Evolutionary conservation across 163 green algal species (phyloP).

Genomic region (Chlorella variabilis): DNA sequence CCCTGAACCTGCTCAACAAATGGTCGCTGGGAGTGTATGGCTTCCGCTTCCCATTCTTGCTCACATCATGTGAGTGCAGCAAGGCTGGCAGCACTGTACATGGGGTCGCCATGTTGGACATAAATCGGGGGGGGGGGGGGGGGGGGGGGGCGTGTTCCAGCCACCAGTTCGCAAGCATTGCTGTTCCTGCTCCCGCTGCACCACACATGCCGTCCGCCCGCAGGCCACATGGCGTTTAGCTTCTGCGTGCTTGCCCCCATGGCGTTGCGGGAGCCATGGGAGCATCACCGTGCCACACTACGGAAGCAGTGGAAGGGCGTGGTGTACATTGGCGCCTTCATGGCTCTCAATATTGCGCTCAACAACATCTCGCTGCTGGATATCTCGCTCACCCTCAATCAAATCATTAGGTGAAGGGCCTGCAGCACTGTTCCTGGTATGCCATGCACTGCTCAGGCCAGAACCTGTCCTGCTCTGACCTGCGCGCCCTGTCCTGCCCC

Average conservation of each 20-base stretch:
- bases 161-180: too few species aligned
- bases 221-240: constrained; percentile 59
- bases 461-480: too few species aligned
- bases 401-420: constrained; percentile 16
- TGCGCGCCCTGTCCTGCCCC: too few species aligned
- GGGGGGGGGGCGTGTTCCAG: too few species aligned
- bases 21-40: constrained; percentile 25
- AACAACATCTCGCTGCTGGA: constrained; percentile 75
- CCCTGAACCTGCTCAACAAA: constrained; percentile 35
- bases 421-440: too few species aligned
- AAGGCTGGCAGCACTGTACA: neutral
- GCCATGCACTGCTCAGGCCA: too few species aligned
- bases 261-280: constrained; percentile 41
- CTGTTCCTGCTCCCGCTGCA: neutral
- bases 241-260: constrained; percentile 52
- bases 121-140: too few species aligned
- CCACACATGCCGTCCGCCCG: neutral
- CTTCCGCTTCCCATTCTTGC: constrained; percentile 44
- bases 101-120: neutral
- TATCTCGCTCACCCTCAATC: constrained; percentile 44
- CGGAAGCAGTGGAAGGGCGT: constrained; percentile 60
- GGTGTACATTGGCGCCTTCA: constrained; percentile 58
- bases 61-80: constrained; percentile 30
- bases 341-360: constrained; percentile 62
- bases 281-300: constrained; percentile 42